Evolutionary conservation across 345 rosid species (phyloP).

Genomic region (Gossypium anomalum): DNA sequence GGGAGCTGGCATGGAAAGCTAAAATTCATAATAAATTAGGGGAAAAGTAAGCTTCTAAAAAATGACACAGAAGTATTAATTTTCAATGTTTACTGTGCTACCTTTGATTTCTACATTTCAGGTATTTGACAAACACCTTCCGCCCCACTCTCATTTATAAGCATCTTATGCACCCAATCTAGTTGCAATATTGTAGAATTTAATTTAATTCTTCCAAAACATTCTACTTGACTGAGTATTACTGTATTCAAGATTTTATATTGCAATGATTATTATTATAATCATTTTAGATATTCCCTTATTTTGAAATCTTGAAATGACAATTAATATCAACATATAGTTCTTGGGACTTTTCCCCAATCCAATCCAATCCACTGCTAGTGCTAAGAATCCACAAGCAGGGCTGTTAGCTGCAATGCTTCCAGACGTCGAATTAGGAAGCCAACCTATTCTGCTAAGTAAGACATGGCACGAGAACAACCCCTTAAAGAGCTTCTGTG

Average conservation of each 20-base stretch:
- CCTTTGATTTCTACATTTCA: neutral
- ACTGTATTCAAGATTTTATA: neutral
- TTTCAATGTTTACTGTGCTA: neutral
- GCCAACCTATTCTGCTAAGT: neutral
- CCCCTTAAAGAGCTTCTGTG: neutral
- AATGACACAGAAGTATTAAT: no score
- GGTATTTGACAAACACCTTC: neutral
- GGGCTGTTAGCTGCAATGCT: neutral
- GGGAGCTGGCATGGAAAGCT: neutral
- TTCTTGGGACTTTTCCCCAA: neutral
- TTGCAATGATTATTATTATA: neutral
- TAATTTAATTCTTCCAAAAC: neutral
- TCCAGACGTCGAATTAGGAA: neutral
- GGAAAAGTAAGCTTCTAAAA: neutral
- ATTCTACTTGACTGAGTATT: neutral
- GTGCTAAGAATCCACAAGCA: neutral
- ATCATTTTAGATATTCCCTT: neutral
- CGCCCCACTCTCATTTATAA: neutral
- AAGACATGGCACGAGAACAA: neutral
- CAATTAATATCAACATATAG: neutral
- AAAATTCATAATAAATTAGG: neutral
- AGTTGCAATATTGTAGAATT: neutral
- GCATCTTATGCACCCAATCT: neutral
- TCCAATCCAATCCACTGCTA: neutral
- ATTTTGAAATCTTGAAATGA: neutral